phyloP scores from a whole-genome alignment of 441 rosid genomes.

The Gossypium armourianum region DNA sequence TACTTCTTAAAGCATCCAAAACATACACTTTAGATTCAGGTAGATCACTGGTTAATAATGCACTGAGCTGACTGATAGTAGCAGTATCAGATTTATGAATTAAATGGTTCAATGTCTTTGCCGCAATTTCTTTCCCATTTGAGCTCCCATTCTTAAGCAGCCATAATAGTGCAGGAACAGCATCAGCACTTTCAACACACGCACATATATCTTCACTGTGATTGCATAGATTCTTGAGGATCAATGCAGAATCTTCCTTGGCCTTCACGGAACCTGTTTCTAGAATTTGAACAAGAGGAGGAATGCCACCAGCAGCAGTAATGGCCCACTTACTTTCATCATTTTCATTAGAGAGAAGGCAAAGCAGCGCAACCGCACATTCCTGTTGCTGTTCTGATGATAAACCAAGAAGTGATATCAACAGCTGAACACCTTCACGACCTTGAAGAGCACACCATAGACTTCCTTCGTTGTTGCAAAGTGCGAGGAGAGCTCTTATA shows the following conservation, averaged over 20 bases:
- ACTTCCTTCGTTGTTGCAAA: constrained; percentile 77
- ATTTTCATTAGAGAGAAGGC: constrained; percentile 82
- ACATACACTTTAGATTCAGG: constrained; percentile 92
- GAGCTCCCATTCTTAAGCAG: constrained; percentile 90
- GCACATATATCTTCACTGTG: constrained; percentile 99
- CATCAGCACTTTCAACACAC: constrained; percentile 99
- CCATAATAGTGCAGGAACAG: constrained; percentile 98
- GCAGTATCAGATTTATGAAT: constrained; percentile 96
- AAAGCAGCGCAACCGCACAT: constrained; percentile 95
- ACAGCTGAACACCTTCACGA: constrained; percentile 91
- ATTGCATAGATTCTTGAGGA: constrained; percentile 90
- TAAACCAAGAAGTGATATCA: constrained; percentile 97
- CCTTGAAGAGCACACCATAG: constrained; percentile 96
- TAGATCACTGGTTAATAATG: constrained; percentile 80
- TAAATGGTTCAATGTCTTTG: constrained; percentile 89
- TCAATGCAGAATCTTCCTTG: constrained; percentile 94
- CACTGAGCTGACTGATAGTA: constrained; percentile 94
- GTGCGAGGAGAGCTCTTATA: constrained; percentile 67
- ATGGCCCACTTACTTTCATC: constrained; percentile 99
- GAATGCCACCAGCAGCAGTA: constrained; percentile 99
- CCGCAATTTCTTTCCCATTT: constrained; percentile 95
- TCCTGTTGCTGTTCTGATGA: constrained; percentile 99
- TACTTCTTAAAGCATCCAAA: constrained; percentile 85
- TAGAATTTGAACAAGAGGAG: constrained; percentile 95
- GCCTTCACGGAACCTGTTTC: constrained; percentile 98